Conservation (phyloP, 768 basidiomycete species). For the Rhizopogon vinicolor region DNA sequence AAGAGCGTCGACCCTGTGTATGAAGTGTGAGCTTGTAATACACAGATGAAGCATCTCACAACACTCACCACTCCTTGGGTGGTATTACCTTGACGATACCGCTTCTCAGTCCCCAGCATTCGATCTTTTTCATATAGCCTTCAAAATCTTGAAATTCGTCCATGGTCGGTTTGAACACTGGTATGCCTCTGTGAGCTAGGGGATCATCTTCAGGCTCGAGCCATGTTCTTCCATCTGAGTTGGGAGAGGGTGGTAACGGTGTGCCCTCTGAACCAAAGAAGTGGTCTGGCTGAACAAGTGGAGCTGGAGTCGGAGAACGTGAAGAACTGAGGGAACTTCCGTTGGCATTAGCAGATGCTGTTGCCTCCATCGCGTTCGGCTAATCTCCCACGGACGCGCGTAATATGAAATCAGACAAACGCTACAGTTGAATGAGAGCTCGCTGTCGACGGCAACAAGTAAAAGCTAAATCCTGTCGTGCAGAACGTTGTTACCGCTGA, state of each 20-base stretch:
- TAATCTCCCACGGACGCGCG: constrained; percentile 7
- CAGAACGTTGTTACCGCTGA: background rate
- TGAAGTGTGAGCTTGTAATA: constrained; percentile 10
- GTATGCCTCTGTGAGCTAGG: constrained; percentile 82
- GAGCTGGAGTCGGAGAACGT: constrained; percentile 51
- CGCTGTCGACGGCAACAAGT: background rate
- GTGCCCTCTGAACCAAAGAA: constrained; percentile 61
- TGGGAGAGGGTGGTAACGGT: constrained; percentile 51
- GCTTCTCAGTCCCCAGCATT: constrained; percentile 85
- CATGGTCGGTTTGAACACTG: constrained; percentile 93
- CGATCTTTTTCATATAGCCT: constrained; percentile 78
- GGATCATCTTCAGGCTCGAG: constrained; percentile 80
- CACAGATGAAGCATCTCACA: constrained; percentile 3
- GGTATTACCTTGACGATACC: constrained; percentile 97
- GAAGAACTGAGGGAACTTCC: constrained; percentile 32
- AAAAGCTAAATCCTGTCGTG: background rate
- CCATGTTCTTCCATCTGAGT: constrained; percentile 60
- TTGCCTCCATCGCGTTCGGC: constrained; percentile 16
- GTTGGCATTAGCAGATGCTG: background rate
- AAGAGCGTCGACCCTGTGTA: constrained; percentile 60
- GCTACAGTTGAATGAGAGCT: background rate
- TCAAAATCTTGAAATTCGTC: constrained; percentile 93
- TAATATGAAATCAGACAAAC: background rate
- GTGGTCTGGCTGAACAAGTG: constrained; percentile 72
- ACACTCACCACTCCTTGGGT: constrained; percentile 84